Conservation (phyloP, 345 rosid species). For the Trapa incisa region DNA sequence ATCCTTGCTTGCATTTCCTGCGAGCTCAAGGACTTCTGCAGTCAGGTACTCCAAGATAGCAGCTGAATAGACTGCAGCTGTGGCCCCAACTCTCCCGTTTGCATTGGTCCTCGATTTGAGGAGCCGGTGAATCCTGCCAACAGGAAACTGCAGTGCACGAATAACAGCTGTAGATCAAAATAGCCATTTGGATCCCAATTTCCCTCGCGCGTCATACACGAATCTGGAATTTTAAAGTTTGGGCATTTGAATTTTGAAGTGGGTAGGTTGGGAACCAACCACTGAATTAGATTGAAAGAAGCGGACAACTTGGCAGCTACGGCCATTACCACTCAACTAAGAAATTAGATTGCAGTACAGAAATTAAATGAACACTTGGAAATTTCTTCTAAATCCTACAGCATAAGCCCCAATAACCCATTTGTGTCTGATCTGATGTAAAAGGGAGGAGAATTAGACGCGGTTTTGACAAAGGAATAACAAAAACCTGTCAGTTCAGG, state of each 20-base stretch:
- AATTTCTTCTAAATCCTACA: background rate
- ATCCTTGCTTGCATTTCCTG: slow-evolving; percentile 10
- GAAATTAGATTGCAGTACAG: background rate
- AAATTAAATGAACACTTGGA: too few species aligned
- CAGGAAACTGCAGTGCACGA: slow-evolving; percentile 8
- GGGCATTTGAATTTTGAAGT: too few species aligned
- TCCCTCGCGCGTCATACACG: background rate
- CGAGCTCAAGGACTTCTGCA: slow-evolving; percentile 11
- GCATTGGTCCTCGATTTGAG: slow-evolving; percentile 6
- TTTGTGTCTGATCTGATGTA: too few species aligned
- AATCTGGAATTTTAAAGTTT: too few species aligned
- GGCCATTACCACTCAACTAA: background rate
- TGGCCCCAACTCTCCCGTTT: slow-evolving; percentile 9
- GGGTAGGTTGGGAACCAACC: too few species aligned
- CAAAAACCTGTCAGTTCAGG: background rate
- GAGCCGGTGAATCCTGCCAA: slow-evolving; percentile 9
- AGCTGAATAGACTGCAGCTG: slow-evolving; percentile 10
- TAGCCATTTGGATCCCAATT: background rate
- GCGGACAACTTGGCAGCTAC: background rate
- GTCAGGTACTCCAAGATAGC: slow-evolving; percentile 11
- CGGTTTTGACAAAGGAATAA: too few species aligned
- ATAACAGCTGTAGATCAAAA: background rate
- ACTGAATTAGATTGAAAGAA: background rate
- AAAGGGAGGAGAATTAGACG: too few species aligned
- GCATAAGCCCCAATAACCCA: background rate